Evolutionary conservation across 2,329 filamentous ascomycete species (phyloP).

Genomic region (Trichoderma sp.): DNA sequence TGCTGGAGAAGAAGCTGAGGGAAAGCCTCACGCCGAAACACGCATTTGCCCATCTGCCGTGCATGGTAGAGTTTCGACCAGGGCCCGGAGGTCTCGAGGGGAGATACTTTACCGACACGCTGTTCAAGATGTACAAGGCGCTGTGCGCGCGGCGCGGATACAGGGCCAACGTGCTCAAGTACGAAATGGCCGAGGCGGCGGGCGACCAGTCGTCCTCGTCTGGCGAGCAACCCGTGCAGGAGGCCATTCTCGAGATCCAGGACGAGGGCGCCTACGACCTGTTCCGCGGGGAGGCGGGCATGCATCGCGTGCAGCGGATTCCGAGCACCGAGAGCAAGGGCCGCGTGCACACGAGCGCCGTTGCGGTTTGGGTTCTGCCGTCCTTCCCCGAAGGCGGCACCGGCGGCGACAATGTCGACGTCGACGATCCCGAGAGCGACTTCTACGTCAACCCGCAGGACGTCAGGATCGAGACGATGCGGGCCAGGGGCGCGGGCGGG

Average conservation of each 20-base stretch:
- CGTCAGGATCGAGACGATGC: slow-evolving; percentile 84
- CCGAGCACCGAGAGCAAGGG: slow-evolving; percentile 90
- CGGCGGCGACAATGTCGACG: slow-evolving; percentile 55
- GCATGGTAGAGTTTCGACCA: slow-evolving; percentile 87
- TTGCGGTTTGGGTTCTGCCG: slow-evolving; percentile 88
- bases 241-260: slow-evolving; percentile 84
- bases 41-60: slow-evolving; percentile 86
- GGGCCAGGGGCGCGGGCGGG: slow-evolving; percentile 86
- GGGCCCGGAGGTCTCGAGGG: slow-evolving; percentile 92
- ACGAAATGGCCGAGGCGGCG: slow-evolving; percentile 71
- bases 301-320: slow-evolving; percentile 92
- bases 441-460: slow-evolving; percentile 88
- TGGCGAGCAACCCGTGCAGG: slow-evolving; percentile 72
- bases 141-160: slow-evolving; percentile 74
- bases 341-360: slow-evolving; percentile 89
- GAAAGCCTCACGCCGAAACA: slow-evolving; percentile 81
- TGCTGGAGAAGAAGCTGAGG: slow-evolving; percentile 69
- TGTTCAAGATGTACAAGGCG: slow-evolving; percentile 86
- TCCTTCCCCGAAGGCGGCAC: slow-evolving; percentile 63
- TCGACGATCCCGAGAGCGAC: slow-evolving; percentile 84
- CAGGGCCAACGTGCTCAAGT: slow-evolving; percentile 71
- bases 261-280: slow-evolving; percentile 76
- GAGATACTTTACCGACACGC: slow-evolving; percentile 81
- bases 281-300: slow-evolving; percentile 85
- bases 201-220: slow-evolving; percentile 55